Conservation (phyloP, 495 filamentous ascomycete genomes). For the Penicillium cinerascens region DNA sequence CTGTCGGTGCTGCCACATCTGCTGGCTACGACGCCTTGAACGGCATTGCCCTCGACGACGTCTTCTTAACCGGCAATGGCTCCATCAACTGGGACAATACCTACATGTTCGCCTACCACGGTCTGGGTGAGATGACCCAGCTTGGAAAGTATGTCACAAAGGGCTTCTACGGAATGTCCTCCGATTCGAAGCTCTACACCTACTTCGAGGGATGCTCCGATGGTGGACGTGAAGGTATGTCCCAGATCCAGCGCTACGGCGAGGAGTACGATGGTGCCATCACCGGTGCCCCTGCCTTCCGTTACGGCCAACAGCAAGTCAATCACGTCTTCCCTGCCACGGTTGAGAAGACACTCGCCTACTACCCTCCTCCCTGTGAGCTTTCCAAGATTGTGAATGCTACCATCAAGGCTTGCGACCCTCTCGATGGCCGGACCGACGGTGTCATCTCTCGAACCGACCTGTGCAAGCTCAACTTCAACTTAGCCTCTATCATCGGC, state of each 20-base stretch:
- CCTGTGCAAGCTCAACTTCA: conserved; percentile 47
- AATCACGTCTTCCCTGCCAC: conserved; percentile 43
- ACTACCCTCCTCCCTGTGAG: conserved; percentile 52
- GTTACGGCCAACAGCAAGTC: conserved; percentile 48
- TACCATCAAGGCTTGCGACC: conserved; percentile 51
- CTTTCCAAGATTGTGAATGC: conserved; percentile 48
- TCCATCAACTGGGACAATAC: conserved; percentile 43
- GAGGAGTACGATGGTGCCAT: conserved; percentile 50
- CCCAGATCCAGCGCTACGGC: conserved; percentile 50
- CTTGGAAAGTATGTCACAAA: conserved; percentile 32
- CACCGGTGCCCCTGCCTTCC: conserved; percentile 51
- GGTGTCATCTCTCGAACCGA: conserved; percentile 51
- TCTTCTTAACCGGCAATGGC: conserved; percentile 36
- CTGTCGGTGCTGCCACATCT: conserved; percentile 33
- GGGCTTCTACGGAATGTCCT: conserved; percentile 31
- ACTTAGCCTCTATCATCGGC: conserved; percentile 44
- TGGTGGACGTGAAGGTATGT: conserved; percentile 40
- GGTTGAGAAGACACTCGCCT: conserved; percentile 44
- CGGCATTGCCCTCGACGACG: conserved; percentile 31
- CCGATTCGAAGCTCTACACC: conserved; percentile 30
- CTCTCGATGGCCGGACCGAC: conserved; percentile 49
- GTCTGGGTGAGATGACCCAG: conserved; percentile 36
- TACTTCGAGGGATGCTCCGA: conserved; percentile 41
- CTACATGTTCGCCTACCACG: conserved; percentile 47
- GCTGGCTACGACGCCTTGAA: conserved; percentile 39